Percentiles rank a stretch among this genome's conserved stretches.
phyloP scores from a whole-genome alignment of 2,329 filamentous ascomycete species.

The Pseudopyricularia cyperi region DNA sequence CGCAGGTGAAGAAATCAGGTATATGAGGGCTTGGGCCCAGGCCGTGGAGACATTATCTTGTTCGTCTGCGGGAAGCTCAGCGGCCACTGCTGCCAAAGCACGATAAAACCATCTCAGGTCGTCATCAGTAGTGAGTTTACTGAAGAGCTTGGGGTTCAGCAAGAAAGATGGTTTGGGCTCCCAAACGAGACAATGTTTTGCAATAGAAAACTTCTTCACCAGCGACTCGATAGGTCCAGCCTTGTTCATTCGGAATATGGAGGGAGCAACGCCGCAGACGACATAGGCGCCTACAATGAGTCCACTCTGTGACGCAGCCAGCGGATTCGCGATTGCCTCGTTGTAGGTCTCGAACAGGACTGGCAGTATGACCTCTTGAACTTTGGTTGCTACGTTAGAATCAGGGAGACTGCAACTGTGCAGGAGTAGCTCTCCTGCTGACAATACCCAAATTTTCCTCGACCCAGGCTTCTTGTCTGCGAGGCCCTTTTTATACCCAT shows the following conservation, averaged over 20 bases:
- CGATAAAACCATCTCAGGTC: constrained; percentile 68
- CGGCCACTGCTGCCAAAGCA: constrained; percentile 51
- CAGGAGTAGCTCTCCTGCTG: constrained; percentile 53
- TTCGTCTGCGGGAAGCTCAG: constrained; percentile 35
- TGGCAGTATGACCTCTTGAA: constrained; percentile 38
- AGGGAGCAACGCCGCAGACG: constrained; percentile 49
- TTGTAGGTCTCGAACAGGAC: constrained; percentile 58
- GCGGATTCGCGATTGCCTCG: constrained; percentile 66
- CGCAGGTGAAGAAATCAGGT: constrained; percentile 51
- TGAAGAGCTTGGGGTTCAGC: constrained; percentile 72
- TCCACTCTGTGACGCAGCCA: constrained; percentile 68
- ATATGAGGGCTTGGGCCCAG: constrained; percentile 83
- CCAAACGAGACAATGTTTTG: constrained; percentile 51
- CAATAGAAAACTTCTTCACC: constrained; percentile 48
- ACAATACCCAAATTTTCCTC: constrained; percentile 69
- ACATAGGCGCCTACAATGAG: constrained; percentile 71
- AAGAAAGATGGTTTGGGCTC: constrained; percentile 82
- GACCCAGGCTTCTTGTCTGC: constrained; percentile 71
- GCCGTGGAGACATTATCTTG: constrained; percentile 40
- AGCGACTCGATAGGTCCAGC: constrained; percentile 30
- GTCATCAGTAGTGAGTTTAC: constrained; percentile 60
- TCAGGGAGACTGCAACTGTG: neutral
- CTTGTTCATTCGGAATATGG: constrained; percentile 39
- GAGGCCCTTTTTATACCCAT: constrained; percentile 68
- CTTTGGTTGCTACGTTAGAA: constrained; percentile 17